Conservation (phyloP, 495 filamentous ascomycete genomes). For the Xylaria grammica region DNA sequence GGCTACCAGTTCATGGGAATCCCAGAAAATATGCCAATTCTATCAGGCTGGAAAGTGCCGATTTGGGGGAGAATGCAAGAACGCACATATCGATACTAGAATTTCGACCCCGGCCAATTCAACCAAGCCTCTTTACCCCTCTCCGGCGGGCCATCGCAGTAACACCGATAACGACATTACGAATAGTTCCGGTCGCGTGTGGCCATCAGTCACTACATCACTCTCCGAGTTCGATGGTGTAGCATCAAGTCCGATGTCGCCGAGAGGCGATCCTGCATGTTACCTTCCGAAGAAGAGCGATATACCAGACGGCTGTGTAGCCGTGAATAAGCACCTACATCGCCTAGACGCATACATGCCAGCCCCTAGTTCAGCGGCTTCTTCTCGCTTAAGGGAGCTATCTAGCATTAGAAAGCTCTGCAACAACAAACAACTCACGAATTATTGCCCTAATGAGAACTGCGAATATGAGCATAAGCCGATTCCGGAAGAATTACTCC, state of each 20-base stretch:
- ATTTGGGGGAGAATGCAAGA: conserved; percentile 34
- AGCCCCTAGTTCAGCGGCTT: conserved; percentile 37
- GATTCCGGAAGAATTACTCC: conserved; percentile 45
- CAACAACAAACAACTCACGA: conserved; percentile 49
- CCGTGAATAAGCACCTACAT: conserved; percentile 50
- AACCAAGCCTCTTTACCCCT: conserved; percentile 1
- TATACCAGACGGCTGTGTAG: conserved; percentile 34
- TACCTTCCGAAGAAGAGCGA: conserved; percentile 32
- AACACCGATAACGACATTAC: neutral
- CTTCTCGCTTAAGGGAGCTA: conserved; percentile 42
- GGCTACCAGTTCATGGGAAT: neutral
- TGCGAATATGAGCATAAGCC: conserved; percentile 51
- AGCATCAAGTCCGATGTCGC: neutral
- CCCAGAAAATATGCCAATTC: conserved; percentile 20
- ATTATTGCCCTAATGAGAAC: conserved; percentile 22
- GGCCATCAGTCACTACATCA: neutral
- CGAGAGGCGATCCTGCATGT: neutral
- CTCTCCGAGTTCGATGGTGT: neutral
- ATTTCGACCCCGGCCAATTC: neutral
- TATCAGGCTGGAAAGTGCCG: conserved; percentile 28
- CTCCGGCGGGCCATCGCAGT: neutral
- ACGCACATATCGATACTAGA: conserved; percentile 44
- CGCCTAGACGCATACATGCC: conserved; percentile 49
- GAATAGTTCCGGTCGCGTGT: neutral
- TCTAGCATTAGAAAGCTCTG: conserved; percentile 46